Base-by-base conservation (phyloP, 1,284 basidiomycete species). In the Cryptococcus sp. region DNA sequence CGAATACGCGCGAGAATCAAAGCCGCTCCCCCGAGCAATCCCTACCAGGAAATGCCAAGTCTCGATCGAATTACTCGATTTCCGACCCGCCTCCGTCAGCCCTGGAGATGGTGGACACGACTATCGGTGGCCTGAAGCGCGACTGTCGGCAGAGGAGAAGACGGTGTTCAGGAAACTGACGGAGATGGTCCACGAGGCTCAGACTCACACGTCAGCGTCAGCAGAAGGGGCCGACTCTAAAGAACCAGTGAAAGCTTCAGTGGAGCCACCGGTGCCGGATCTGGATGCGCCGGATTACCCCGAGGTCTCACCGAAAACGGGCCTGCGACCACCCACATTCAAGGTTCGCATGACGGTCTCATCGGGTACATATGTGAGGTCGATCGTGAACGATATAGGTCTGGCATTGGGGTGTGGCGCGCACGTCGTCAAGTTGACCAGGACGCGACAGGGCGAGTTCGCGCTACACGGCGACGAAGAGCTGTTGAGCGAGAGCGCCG, bases 351-450 rank as follows among this genome's bases (percentile, higher is more conserved):
- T 97, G 92, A 89, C 84, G 57, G 94, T 96, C 8, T 92, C 91
- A 17, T 89, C 89, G n/a, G 93, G 93, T 23, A 97, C 93, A n/a
- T 97, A 97, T 70, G 93, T 97, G 48, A 87, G 93, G 51, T 91
- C 88, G 2, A 88, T 96, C 64, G 88, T 93, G 47, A 92, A 97
- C 74, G 93, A 97, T 75, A 83, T 97, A 20, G 90, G 88, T 8
- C 85, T 87, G 63, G 85, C 86, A 1, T 76, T 97, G 22, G 90
- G 87, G 2, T 90, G 89, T 45, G 90, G 90, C 4, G 93, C 91
- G 0, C 92, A 94, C 73, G 92, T 97, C 53, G 91, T 94, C 49
- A 90, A 88, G 15, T 83, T 97, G 58, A 90, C 86, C 15, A 85
- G 94, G 22, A 88, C 88, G 19, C 84, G 89, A 40, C 93, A 97